These are phyloP conservation scores for Boletus coccyginus DNA, from an alignment of 768 basidiomycete genomes.

Conservation along the genomic window DNA sequence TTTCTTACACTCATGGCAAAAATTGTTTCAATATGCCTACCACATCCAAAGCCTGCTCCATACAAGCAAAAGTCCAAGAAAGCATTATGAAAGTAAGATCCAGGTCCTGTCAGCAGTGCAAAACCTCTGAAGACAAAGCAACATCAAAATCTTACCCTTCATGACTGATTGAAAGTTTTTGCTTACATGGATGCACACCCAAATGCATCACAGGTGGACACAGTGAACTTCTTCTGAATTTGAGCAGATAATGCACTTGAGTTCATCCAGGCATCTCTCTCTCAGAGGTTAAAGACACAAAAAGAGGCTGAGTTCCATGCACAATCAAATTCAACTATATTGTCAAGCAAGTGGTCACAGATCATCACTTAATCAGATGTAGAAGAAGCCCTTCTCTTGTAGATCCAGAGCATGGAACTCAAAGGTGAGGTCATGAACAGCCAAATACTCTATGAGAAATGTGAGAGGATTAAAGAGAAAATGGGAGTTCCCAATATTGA, in stretches of 20 bases:
- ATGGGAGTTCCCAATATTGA: neutral
- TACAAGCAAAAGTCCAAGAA: no score
- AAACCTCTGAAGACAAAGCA: no score
- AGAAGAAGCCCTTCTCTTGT: neutral
- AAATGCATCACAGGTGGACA: neutral
- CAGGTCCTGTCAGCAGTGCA: no score
- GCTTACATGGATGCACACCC: neutral
- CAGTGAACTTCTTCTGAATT: neutral
- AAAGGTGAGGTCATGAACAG: neutral
- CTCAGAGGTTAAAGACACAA: neutral
- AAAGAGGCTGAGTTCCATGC: neutral
- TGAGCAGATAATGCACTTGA: neutral
- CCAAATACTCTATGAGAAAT: neutral
- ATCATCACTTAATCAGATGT: neutral
- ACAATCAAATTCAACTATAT: neutral
- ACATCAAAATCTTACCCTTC: no score
- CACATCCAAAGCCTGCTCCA: no score
- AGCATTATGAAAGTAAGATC: no score
- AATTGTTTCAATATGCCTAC: no score
- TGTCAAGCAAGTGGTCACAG: neutral
- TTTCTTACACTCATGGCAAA: no score
- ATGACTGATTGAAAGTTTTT: no score
- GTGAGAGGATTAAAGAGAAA: neutral
- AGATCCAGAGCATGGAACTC: neutral
- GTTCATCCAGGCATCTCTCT: neutral